Percentiles rank a stretch among this genome's conserved stretches.
Conservation (phyloP, 2,329 filamentous ascomycete species). For the Colletotrichum melonis region DNA sequence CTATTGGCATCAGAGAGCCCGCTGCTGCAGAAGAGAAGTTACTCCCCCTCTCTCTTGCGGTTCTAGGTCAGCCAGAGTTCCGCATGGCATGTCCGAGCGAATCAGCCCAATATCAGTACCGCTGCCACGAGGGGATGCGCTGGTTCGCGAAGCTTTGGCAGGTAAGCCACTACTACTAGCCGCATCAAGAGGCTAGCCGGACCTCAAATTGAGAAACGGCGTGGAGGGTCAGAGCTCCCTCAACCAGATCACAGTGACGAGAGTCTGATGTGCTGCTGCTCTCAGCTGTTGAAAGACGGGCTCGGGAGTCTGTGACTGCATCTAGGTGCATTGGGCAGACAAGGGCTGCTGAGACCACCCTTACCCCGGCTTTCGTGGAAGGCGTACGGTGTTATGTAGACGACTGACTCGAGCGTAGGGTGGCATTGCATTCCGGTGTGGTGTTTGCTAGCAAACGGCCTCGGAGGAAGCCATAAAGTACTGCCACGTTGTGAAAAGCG, state of each 20-base stretch:
- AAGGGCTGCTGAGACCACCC: neutral
- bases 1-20: neutral
- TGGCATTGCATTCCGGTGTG: neutral
- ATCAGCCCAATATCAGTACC: neutral
- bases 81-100: neutral
- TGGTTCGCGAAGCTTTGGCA: neutral
- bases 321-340: neutral
- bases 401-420: slow-evolving; percentile 17
- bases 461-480: neutral
- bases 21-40: neutral
- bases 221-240: neutral
- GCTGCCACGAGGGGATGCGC: neutral
- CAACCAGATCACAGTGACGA: neutral
- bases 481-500: neutral
- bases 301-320: neutral
- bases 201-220: neutral
- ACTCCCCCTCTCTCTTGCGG: neutral
- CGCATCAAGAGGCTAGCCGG: too few relatives aligned
- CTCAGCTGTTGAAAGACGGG: neutral
- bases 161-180: neutral
- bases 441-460: neutral
- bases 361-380: neutral
- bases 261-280: neutral
- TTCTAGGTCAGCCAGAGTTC: neutral
- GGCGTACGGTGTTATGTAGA: neutral